Conservation (phyloP, 2,329 filamentous ascomycete species). For the Fonsecaea erecta region DNA sequence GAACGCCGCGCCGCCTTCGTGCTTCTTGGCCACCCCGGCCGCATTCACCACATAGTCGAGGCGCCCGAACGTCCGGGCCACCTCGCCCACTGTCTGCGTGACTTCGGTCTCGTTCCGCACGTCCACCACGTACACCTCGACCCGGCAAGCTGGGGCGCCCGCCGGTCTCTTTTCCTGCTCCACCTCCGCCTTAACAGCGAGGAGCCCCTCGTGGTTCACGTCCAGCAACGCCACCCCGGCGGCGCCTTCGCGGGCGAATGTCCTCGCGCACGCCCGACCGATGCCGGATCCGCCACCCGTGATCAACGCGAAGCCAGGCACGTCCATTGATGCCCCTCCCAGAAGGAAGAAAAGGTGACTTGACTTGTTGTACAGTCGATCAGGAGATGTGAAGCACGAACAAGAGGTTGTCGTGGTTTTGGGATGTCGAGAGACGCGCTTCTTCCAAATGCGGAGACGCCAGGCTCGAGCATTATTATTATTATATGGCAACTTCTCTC, state of each 20-base stretch:
- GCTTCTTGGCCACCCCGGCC: constrained; percentile 39
- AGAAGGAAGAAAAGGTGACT: no score
- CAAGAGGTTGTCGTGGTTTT: not conserved
- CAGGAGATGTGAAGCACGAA: not conserved
- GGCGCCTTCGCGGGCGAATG: constrained; percentile 30
- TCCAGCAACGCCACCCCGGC: constrained; percentile 30
- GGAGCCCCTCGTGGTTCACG: constrained; percentile 19
- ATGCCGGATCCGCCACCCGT: constrained; percentile 31
- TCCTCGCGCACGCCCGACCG: constrained; percentile 26
- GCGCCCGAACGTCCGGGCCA: constrained; percentile 58
- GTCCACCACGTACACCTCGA: constrained; percentile 43
- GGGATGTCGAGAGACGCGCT: not conserved
- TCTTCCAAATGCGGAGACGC: not conserved
- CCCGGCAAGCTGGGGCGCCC: not conserved
- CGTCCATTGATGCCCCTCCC: constrained; percentile 22
- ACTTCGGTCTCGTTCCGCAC: constrained; percentile 56
- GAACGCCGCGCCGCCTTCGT: constrained; percentile 35
- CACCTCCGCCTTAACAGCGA: constrained; percentile 21
- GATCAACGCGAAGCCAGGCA: constrained; percentile 29
- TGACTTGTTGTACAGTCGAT: not conserved
- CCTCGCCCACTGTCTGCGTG: constrained; percentile 61
- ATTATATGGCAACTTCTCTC: not conserved
- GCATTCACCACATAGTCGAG: constrained; percentile 40
- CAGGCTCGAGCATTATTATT: not conserved
- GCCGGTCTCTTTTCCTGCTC: not conserved